phyloP scores from a whole-genome alignment of 495 filamentous ascomycete genomes.

The Trichodelitschia bisporula region DNA sequence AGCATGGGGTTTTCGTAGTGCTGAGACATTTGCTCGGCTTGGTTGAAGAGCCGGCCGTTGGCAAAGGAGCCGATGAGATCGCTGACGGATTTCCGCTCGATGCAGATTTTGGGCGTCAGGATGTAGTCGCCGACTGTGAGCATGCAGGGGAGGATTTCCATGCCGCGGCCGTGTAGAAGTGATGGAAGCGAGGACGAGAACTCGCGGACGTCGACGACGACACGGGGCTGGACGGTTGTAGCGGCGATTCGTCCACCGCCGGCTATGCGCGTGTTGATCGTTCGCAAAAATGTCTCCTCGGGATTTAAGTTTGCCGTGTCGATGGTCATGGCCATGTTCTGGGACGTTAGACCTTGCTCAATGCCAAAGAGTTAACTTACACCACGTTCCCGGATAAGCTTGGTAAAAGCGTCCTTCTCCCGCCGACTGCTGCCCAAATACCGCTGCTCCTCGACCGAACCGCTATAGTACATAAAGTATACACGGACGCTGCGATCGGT shows the following conservation, averaged over 20 bases:
- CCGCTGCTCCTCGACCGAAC: slow-evolving; percentile 87
- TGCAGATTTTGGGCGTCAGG: slow-evolving; percentile 65
- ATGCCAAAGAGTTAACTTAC: too few relatives aligned
- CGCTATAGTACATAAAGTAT: slow-evolving; percentile 89
- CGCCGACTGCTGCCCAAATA: slow-evolving; percentile 71
- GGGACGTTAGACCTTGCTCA: neutral
- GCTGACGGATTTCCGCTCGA: slow-evolving; percentile 80
- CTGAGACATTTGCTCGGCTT: slow-evolving; percentile 80
- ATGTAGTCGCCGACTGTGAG: slow-evolving; percentile 95
- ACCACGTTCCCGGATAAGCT: slow-evolving; percentile 76
- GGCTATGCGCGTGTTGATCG: slow-evolving; percentile 89
- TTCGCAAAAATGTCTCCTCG: slow-evolving; percentile 80
- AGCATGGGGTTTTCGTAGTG: slow-evolving; percentile 83
- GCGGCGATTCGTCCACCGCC: slow-evolving; percentile 73
- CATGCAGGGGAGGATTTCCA: slow-evolving; percentile 76
- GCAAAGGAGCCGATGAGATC: slow-evolving; percentile 81
- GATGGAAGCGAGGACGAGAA: slow-evolving; percentile 85
- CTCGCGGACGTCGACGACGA: slow-evolving; percentile 88
- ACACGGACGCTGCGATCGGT: slow-evolving; percentile 68
- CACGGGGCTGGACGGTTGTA: slow-evolving; percentile 68
- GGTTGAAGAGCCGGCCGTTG: slow-evolving; percentile 74
- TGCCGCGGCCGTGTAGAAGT: slow-evolving; percentile 64
- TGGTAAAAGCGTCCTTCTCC: slow-evolving; percentile 89
- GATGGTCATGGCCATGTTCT: slow-evolving; percentile 67
- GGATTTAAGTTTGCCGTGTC: slow-evolving; percentile 56